A percentile compares a stretch with the other conserved stretches of the same genome.
These are phyloP conservation scores for Ustilago crameri DNA, from an alignment of 1,284 basidiomycete genomes.

Conservation along the genomic window DNA sequence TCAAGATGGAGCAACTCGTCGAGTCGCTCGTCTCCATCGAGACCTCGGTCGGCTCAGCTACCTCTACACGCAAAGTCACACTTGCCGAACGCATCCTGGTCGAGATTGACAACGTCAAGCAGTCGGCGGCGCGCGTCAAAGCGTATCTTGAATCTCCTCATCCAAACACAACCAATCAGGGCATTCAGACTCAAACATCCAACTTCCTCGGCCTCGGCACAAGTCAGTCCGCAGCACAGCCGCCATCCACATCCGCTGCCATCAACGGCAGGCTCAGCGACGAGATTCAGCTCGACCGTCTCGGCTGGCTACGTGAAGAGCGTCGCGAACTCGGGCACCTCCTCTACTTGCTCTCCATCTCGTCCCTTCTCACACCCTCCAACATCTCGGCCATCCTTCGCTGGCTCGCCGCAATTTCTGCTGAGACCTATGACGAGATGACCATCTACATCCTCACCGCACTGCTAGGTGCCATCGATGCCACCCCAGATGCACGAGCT, in stretches of 20 bases:
- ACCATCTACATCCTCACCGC: slow-evolving; percentile 79
- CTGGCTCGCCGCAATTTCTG: slow-evolving; percentile 49
- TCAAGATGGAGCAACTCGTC: slow-evolving; percentile 59
- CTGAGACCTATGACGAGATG: slow-evolving; percentile 68
- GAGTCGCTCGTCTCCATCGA: slow-evolving; percentile 54
- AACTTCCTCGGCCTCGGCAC: slow-evolving; percentile 44
- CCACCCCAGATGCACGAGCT: slow-evolving; percentile 71
- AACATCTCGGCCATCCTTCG: slow-evolving; percentile 50
- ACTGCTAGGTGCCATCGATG: slow-evolving; percentile 77
- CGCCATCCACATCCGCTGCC: slow-evolving; percentile 18
- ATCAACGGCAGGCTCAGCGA: slow-evolving; percentile 51
- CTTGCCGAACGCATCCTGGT: slow-evolving; percentile 49
- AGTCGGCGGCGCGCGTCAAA: slow-evolving; percentile 37
- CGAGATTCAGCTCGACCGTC: slow-evolving; percentile 62
- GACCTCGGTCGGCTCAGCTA: slow-evolving; percentile 12
- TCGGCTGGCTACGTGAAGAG: slow-evolving; percentile 58
- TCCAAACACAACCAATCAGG: slow-evolving; percentile 18
- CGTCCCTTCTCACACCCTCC: slow-evolving; percentile 52
- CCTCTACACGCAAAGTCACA: slow-evolving; percentile 23
- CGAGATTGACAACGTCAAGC: slow-evolving; percentile 49
- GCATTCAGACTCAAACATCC: slow-evolving; percentile 42
- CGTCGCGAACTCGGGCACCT: slow-evolving; percentile 60
- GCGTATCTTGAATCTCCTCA: slow-evolving; percentile 41
- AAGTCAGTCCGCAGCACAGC: slow-evolving; percentile 24
- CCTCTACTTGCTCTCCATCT: slow-evolving; percentile 62